Evolutionary conservation across 495 filamentous ascomycete genomes (phyloP).

Genomic region (Oidiodendron maius): DNA sequence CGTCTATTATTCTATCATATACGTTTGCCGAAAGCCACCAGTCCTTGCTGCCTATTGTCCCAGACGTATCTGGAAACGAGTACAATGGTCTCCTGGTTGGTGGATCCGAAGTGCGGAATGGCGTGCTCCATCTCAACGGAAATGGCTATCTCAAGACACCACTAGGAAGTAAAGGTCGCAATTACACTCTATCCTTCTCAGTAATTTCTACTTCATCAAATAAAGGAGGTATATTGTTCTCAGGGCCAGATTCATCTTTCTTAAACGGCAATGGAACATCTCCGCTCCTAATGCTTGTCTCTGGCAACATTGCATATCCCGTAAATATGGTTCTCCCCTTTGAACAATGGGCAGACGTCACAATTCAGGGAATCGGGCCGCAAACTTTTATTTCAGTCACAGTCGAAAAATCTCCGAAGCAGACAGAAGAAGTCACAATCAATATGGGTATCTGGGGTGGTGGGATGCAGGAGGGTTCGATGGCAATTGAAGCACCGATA

Average conservation of each 20-base stretch:
- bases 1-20: conserved; percentile 37
- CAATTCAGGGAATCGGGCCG: conserved; percentile 34
- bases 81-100: conserved; percentile 32
- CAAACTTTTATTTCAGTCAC: conserved; percentile 31
- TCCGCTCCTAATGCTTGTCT: conserved; percentile 37
- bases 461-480: too few species aligned
- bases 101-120: conserved; percentile 23
- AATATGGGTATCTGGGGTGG: conserved; percentile 36
- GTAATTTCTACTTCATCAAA: conserved; percentile 25
- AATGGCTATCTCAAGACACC: conserved; percentile 36
- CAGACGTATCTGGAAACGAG: conserved; percentile 37
- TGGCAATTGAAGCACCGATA: conserved; percentile 45
- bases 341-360: conserved; percentile 32
- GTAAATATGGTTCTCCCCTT: conserved; percentile 39
- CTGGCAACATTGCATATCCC: conserved; percentile 36
- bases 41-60: conserved; percentile 12
- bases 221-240: conserved; percentile 31
- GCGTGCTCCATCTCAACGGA: conserved; percentile 22
- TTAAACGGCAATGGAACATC: conserved; percentile 23
- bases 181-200: conserved; percentile 42
- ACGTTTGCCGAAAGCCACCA: conserved; percentile 16
- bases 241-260: conserved; percentile 41
- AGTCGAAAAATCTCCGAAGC: conserved; percentile 3
- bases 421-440: conserved; percentile 34
- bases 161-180: conserved; percentile 39